A percentile compares a stretch with the other conserved stretches of the same genome.
Evolutionary conservation across 1,284 basidiomycete species (phyloP).

Genomic region (Cryptococcus sp.): DNA sequence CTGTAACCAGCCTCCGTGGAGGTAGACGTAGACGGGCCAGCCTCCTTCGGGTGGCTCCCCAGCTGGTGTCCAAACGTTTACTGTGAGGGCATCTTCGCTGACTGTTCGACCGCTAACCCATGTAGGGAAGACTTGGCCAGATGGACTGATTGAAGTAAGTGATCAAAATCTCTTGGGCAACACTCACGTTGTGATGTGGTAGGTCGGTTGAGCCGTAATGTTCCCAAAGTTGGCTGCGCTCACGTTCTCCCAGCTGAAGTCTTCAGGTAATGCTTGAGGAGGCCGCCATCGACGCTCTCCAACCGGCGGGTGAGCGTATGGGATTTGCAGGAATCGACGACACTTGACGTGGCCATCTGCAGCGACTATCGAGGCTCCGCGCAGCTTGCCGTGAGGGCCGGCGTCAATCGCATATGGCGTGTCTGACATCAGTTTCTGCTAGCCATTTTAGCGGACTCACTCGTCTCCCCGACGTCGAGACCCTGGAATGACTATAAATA

Average conservation of each 20-base stretch:
- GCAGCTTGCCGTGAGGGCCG: constrained; percentile 24
- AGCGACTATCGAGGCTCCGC: constrained; percentile 19
- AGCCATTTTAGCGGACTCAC: constrained; percentile 2
- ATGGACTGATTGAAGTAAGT: not conserved
- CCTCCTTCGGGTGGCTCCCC: constrained; percentile 21
- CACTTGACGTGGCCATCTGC: constrained; percentile 21
- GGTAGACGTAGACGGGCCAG: constrained; percentile 27
- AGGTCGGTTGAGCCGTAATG: constrained; percentile 26
- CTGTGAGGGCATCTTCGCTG: constrained; percentile 25
- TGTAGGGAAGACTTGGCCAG: not conserved
- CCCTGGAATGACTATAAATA: constrained; percentile 4
- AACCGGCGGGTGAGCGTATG: constrained; percentile 23
- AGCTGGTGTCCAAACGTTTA: constrained; percentile 29
- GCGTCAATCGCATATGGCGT: constrained; percentile 20
- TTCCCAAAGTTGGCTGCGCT: constrained; percentile 22
- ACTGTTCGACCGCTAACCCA: not conserved
- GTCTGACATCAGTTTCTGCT: constrained; percentile 15
- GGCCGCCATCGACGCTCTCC: constrained; percentile 26
- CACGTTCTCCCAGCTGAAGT: constrained; percentile 18
- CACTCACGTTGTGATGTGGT: constrained; percentile 24
- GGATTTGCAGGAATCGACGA: constrained; percentile 25
- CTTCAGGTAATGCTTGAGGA: constrained; percentile 19
- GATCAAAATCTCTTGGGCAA: not conserved
- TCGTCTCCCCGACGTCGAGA: constrained; percentile 6
- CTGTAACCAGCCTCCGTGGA: constrained; percentile 34